These are phyloP conservation scores for Leishmania gerbilli DNA, from an alignment of 208 protist species.

Conservation along the genomic window DNA sequence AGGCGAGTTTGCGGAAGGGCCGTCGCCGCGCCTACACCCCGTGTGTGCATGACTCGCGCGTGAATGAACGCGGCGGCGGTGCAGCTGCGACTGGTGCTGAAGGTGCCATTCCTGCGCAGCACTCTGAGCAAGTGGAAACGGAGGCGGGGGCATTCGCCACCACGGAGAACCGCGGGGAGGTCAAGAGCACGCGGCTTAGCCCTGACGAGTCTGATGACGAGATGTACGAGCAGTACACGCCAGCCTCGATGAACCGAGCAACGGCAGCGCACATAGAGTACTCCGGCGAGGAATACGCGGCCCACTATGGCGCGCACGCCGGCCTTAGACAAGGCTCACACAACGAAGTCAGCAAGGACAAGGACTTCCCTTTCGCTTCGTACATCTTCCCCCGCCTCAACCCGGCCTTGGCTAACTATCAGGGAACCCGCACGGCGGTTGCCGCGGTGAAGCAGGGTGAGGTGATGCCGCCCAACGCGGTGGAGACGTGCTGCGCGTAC, in stretches of 20 bases:
- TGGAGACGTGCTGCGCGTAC: constrained; percentile 36
- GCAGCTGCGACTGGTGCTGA: neutral
- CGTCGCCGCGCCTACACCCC: neutral
- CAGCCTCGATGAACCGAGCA: constrained; percentile 11
- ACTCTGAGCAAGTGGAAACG: constrained; percentile 13
- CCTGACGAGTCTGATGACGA: neutral
- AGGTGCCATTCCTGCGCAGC: neutral
- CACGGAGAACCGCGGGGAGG: neutral
- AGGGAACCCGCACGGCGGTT: constrained; percentile 9
- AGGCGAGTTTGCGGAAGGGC: neutral
- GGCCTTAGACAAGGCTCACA: neutral
- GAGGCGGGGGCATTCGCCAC: constrained; percentile 11
- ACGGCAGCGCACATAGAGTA: constrained; percentile 7
- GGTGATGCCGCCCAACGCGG: constrained; percentile 38
- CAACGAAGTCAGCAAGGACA: constrained; percentile 15
- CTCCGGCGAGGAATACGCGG: neutral
- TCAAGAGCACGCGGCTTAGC: neutral
- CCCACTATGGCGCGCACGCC: neutral
- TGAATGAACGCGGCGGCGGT: neutral
- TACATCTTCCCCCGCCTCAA: constrained; percentile 59
- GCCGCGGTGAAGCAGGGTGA: constrained; percentile 13
- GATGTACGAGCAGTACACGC: constrained; percentile 4
- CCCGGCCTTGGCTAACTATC: constrained; percentile 34
- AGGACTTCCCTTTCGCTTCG: constrained; percentile 20
- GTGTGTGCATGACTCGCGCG: neutral